phyloP scores from a whole-genome alignment of 495 filamentous ascomycete genomes.

The Neurospora africana region DNA sequence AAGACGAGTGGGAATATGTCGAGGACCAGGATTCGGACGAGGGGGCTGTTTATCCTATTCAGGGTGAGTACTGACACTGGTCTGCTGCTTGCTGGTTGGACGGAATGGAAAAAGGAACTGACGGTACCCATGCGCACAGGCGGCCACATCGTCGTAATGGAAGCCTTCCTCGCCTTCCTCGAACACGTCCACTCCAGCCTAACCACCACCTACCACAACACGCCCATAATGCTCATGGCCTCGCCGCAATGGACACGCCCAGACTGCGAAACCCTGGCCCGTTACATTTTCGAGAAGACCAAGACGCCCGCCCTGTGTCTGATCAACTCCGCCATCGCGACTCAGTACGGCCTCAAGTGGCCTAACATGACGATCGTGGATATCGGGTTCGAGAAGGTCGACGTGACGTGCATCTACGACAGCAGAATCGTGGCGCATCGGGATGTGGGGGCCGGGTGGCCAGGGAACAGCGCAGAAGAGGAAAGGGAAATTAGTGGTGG shows the following conservation, averaged over 20 bases:
- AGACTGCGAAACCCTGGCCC: conserved; percentile 71
- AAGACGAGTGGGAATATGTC: conserved; percentile 51
- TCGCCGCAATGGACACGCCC: conserved; percentile 78
- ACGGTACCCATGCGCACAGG: conserved; percentile 19
- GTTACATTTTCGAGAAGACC: conserved; percentile 94
- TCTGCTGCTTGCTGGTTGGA: neutral
- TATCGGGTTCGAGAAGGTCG: conserved; percentile 80
- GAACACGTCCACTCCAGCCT: conserved; percentile 76
- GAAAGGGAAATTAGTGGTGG: conserved; percentile 65
- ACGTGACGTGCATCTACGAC: conserved; percentile 80
- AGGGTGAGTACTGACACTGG: conserved; percentile 30
- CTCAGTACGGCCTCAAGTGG: conserved; percentile 72
- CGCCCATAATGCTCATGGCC: conserved; percentile 77
- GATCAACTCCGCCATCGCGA: conserved; percentile 74
- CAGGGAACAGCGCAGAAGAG: conserved; percentile 37
- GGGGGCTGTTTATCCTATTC: conserved; percentile 79
- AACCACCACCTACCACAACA: conserved; percentile 79
- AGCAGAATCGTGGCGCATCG: conserved; percentile 45
- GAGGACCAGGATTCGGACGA: conserved; percentile 82
- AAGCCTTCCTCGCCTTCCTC: conserved; percentile 84
- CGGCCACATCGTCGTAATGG: conserved; percentile 81
- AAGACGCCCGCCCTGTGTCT: conserved; percentile 82
- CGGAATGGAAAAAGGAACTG: neutral
- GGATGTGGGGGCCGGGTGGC: conserved; percentile 17
- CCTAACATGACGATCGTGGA: conserved; percentile 74